phyloP scores from a whole-genome alignment of 2,329 filamentous ascomycete genomes.

The Aspergillus phoenicis region DNA sequence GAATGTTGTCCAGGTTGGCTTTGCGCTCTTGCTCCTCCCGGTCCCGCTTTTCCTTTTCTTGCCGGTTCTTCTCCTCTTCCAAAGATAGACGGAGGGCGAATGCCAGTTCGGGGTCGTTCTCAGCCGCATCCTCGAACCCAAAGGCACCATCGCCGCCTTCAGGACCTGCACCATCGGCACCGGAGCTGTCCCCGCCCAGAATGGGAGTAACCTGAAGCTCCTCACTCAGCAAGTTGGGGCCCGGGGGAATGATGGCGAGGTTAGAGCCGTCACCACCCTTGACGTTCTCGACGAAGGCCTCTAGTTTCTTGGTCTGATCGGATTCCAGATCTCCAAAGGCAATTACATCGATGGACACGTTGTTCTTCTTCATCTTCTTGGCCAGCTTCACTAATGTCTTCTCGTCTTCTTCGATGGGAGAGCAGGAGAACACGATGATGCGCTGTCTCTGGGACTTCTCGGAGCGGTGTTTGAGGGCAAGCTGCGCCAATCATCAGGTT shows the following conservation, averaged over 20 bases:
- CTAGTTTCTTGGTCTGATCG: conserved; percentile 84
- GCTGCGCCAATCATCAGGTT: conserved; percentile 52
- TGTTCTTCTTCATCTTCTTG: conserved; percentile 99
- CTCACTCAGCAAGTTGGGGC: conserved; percentile 88
- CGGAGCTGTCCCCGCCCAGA: conserved; percentile 76
- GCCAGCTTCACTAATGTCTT: conserved; percentile 86
- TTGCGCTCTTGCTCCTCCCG: conserved; percentile 73
- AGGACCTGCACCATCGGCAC: conserved; percentile 49
- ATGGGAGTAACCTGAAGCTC: conserved; percentile 88
- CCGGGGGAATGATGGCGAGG: conserved; percentile 86
- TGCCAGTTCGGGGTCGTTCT: conserved; percentile 85
- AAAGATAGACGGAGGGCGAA: conserved; percentile 95
- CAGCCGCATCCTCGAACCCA: conserved; percentile 81
- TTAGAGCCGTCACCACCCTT: conserved; percentile 90
- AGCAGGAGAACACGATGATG: conserved; percentile 96
- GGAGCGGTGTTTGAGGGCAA: conserved; percentile 95
- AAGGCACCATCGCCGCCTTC: conserved; percentile 60
- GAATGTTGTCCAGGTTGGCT: conserved; percentile 76
- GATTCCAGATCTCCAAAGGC: conserved; percentile 92
- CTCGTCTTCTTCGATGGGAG: conserved; percentile 84
- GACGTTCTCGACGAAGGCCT: conserved; percentile 89
- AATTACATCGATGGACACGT: conserved; percentile 90
- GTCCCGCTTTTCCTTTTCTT: conserved; percentile 80
- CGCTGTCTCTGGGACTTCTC: conserved; percentile 96
- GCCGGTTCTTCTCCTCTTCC: conserved; percentile 94